Evolutionary conservation across 768 basidiomycete species (phyloP), one percentile per base, ranked within the genome.

Genomic region (Tylopilus cervinicoccineus): DNA sequence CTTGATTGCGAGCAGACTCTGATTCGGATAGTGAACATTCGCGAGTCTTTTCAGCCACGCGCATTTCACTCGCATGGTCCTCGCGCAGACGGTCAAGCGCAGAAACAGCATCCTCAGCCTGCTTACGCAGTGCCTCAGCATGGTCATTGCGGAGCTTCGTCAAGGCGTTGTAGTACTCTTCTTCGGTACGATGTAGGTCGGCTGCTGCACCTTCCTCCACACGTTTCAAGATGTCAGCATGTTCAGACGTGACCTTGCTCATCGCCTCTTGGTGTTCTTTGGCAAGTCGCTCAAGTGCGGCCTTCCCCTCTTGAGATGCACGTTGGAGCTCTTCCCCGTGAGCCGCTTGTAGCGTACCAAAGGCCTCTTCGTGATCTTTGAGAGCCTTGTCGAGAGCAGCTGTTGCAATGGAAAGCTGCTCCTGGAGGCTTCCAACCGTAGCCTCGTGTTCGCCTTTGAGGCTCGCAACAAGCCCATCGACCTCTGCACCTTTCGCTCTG

Each of bases 161-260:
- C 34, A 93, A 71, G 19, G 81, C 82, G 49, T 89, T 83, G 63
- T 90, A 88, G 58, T 89, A 90, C 61, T 90, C 84, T 57, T 85
- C 88, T 59, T 88, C 86, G 6, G 85, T 88, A 43, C 75, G 77
- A 51, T 81, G 80, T 13, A 88, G 75, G 33, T 74, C 70, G 12
- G 75, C 70, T 6, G 80, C 74, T 23, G 78, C 67, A 51, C 79
- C 74, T 11, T 80, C 81, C 36, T 84, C 83, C 63, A 80, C 81
- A 63, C 75, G 72, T 65, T 82, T 84, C 50, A 83, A 62, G 10
- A 63, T 56, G 43, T 78, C 78, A 13, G 74, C 70, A 56, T 88
- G 83, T 43, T 81, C 83, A 1, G 72, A 68, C 14, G 64, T 61
- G 22, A 76, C 61, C 62, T 77, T 80, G 24, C 67, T 64, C 11